phyloP scores from a whole-genome alignment of 2,329 filamentous ascomycete genomes.

The Penicillium sp. region DNA sequence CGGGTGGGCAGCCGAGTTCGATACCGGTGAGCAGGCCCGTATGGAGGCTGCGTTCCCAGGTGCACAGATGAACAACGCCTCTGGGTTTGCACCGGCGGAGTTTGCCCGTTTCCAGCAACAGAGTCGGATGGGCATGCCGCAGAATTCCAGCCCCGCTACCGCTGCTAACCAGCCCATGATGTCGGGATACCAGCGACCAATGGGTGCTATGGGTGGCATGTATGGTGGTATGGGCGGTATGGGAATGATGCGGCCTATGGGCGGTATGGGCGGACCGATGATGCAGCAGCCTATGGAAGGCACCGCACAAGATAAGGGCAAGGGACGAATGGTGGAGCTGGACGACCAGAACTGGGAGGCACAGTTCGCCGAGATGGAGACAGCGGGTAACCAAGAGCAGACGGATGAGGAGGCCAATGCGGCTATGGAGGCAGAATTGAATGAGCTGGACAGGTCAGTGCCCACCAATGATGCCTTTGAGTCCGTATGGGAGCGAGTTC shows the following conservation, averaged over 20 bases:
- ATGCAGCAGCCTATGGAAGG: constrained; percentile 59
- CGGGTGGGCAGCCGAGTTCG: constrained; percentile 65
- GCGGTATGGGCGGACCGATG: constrained; percentile 51
- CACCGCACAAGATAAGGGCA: constrained; percentile 77
- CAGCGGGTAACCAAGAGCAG: constrained; percentile 52
- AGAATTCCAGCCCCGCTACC: constrained; percentile 59
- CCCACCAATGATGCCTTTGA: constrained; percentile 75
- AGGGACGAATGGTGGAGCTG: constrained; percentile 79
- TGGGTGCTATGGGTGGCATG: constrained; percentile 44
- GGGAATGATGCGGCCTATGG: constrained; percentile 45
- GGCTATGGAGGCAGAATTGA: constrained; percentile 81
- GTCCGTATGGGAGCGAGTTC: constrained; percentile 60
- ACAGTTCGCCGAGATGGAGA: constrained; percentile 86
- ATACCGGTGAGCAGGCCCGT: constrained; percentile 61
- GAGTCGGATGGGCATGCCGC: constrained; percentile 58
- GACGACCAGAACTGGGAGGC: constrained; percentile 95
- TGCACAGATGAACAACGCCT: constrained; percentile 44
- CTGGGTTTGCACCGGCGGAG: constrained; percentile 76
- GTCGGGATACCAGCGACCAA: constrained; percentile 49
- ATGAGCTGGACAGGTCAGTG: constrained; percentile 84
- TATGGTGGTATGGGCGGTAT: constrained; percentile 52
- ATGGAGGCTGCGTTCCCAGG: constrained; percentile 72
- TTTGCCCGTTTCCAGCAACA: constrained; percentile 84
- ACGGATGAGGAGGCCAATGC: constrained; percentile 64
- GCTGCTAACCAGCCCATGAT: constrained; percentile 61